A percentile compares a stretch with the other conserved stretches of the same genome.
phyloP scores from a whole-genome alignment of 2,329 filamentous ascomycete species.

The Claviceps sp. region DNA sequence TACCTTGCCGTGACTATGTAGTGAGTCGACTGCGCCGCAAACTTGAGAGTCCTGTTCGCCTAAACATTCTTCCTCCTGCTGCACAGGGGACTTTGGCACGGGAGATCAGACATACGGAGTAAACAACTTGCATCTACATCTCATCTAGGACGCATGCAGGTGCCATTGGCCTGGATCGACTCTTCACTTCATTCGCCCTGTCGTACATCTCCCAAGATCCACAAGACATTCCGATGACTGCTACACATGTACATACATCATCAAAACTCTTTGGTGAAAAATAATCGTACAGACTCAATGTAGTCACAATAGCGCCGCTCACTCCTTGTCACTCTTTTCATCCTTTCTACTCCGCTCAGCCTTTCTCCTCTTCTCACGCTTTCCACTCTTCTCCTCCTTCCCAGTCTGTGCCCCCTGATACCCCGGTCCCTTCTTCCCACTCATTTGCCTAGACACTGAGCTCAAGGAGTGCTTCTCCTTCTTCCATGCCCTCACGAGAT shows the following conservation, averaged over 20 bases:
- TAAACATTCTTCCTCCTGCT: background rate
- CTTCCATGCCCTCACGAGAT: conserved; percentile 48
- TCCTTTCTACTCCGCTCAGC: too few relatives aligned
- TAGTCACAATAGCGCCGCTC: background rate
- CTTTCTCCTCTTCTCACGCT: too few relatives aligned
- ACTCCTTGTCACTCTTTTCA: conserved; percentile 10
- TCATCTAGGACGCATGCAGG: background rate
- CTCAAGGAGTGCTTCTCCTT: conserved; percentile 29
- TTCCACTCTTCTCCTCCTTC: too few relatives aligned
- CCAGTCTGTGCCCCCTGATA: too few relatives aligned
- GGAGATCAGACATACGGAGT: background rate
- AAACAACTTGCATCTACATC: background rate
- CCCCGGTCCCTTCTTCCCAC: conserved; percentile 1
- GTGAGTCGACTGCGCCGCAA: background rate
- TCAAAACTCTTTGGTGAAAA: conserved; percentile 5
- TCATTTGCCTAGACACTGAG: conserved; percentile 18
- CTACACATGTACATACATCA: background rate
- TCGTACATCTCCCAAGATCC: background rate
- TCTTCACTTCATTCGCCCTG: too few relatives aligned
- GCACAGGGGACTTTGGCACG: too few relatives aligned
- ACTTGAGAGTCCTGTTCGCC: background rate
- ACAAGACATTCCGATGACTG: background rate
- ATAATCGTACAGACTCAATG: conserved; percentile 18
- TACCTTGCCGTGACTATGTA: background rate
- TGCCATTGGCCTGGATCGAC: too few relatives aligned